Evolutionary conservation across 192 early-diverging fungal species (phyloP), one percentile per base, ranked within the genome.

Genomic region (Gryganskiella cystojenkinii): DNA sequence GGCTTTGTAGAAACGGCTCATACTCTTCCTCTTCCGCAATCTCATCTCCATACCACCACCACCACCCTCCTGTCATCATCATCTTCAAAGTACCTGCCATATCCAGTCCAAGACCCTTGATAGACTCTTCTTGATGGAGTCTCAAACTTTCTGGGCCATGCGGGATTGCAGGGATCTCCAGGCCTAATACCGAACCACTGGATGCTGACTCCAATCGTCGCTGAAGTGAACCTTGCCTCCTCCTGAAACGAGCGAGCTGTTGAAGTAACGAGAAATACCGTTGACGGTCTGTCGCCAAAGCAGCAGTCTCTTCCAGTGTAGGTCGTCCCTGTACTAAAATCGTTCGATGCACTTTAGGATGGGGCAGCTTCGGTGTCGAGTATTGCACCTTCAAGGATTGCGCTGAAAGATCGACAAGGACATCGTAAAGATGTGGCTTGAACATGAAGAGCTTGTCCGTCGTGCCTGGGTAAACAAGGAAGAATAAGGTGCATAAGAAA

Each of bases 11-110:
- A 63, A 68, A 58, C 9, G 72, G 47, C 37, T 72, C 56, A 43
- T 56, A 59, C n/a, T 57, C 70, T 31, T 67, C 63, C 24, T 58
- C 78, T 31, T 50, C 70, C 33, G 30, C 19, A 27, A 63, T 65
- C 11, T 80, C 72, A 44, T 68, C 62, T 1, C 78, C 84, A 61
- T 84, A 82, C 82, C 84, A 83, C 84, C 85, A 82, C 67, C 81
- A 80, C 82, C 85, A 83, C 24, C 84, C 84, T 53, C 80, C 80
- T 20, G 81, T 67, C 19, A 86, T 37, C 57, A 83, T 70, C n/a
- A 78, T 82, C 10, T 52, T 45, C n/a, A 72, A 46, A 30, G 78
- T 81, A 52, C 78, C 82, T 8, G 80, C 56, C 68, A 86, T 61
- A 20, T 64, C 56, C 28, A 64, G 60, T 17, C 75, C 82, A 37